Evolutionary conservation across 495 filamentous ascomycete species (phyloP), one percentile per base, ranked within the genome.

Genomic region (Neurospora sp.): DNA sequence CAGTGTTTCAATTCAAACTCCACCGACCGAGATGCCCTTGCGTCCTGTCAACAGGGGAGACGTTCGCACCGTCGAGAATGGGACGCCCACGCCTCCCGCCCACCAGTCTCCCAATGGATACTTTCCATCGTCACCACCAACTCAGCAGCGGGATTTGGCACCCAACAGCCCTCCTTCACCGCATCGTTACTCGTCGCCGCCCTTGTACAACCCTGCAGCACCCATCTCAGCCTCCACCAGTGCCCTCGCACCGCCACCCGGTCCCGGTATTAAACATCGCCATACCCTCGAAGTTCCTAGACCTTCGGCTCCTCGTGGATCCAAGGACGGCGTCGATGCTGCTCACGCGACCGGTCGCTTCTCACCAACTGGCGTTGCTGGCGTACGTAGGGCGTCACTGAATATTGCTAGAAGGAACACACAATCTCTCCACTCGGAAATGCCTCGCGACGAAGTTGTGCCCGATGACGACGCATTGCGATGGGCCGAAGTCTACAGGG

Each of bases 401-500:
- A 92, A 86, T 68, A 81, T 99, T 71, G 93, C 87, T 72, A 87
- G 96, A 79, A 89, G 93, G 70, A 87, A 89, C 69, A 98, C 94
- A 20, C 89, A 92, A 72, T 96, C 93, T 6, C 89, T 94, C 69
- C 90, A 94, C 72, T 96, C 93, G 7, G 93, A 98, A 75, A 82
- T 90, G 75, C 89, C 90, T 45, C 83, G 92, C 47, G 96, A 98
- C 74, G 95, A 98, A 75, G 83, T 94, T 72, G 87, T 89, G 8
- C 91, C 90, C 18, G 96, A 98, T 75, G 94, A 85, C 77, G 95
- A 99, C 76, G 94, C 95, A 31, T 86, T 91, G 44, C 89, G 93
- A 69, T 98, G 93, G 93, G 92, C 96, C 31, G 96, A 99, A 81
- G 91, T 92, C 31, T 93, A 97, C 74, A 90, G 93, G 77, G 92